Evolutionary conservation across 495 filamentous ascomycete species (phyloP), one percentile per base, ranked within the genome.

Genomic region (Oleoguttula mirabilis): DNA sequence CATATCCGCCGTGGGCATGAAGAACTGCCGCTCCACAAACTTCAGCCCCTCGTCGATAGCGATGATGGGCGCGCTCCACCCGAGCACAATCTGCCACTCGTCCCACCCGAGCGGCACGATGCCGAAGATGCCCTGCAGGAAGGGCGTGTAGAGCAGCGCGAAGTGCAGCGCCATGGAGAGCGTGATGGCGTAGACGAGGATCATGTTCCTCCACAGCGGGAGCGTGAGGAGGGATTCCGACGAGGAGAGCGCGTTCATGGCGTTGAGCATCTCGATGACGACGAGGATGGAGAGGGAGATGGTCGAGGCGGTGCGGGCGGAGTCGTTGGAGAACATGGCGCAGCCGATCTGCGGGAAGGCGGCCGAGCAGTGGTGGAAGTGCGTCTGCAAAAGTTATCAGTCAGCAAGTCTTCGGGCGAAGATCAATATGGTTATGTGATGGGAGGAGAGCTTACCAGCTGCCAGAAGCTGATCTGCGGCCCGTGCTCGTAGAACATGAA

Each of bases 221-320:
- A 96, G 77, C 10, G 90, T 95, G 22, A 99, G 64, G 2, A 99
- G 79, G 4, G 84, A 93, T 62, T 96, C 92, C 63, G 83, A 88
- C 7, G 84, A 92, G 12, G 87, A 94, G 12, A 99, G 73, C 1
- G 90, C 90, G 60, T 99, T 99, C 84, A 99, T 94, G 44, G 92
- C 92, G 64, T 99, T 99, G 52, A 99, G 69, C 92, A 99, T 99
- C 70, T 99, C 92, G 57, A 99, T 96, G 47, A 94, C 86, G 21
- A 99, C 92, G 20, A 99, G 73, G 57, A 82, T 82, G 19, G 73
- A 92, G 25, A 99, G 75, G 14, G 86, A 94, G 22, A 96, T 75
- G 4, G 92, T 99, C n/a, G 88, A 95, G 3, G 86, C 92, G 16
- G 88, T 77, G 61, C 85, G 90, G 45, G 85, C 72, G 75, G 84